These are phyloP conservation scores for Conoideocrella luteorostrata DNA, from an alignment of 2,329 filamentous ascomycete species.

Conservation along the genomic window DNA sequence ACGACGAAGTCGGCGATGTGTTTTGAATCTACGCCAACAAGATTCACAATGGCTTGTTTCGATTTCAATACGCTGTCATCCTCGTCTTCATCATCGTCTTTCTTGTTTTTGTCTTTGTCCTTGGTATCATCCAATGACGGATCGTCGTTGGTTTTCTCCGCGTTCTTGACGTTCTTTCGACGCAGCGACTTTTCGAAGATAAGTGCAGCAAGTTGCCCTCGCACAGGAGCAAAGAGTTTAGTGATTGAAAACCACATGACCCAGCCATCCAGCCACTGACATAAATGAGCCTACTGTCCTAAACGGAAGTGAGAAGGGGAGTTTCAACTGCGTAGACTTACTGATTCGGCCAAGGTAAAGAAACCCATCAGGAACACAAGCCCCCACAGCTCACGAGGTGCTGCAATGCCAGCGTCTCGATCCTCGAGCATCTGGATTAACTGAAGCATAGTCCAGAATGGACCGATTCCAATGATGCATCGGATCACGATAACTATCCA, in stretches of 20 bases:
- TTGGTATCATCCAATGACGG: conserved; percentile 18
- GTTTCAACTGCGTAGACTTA: too few species aligned
- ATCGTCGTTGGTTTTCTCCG: conserved; percentile 38
- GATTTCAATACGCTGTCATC: conserved; percentile 44
- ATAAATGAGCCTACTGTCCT: too few species aligned
- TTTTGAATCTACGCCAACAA: conserved; percentile 69
- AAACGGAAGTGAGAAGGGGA: too few species aligned
- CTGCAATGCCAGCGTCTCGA: conserved; percentile 36
- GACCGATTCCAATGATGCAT: conserved; percentile 58
- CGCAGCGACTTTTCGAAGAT: conserved; percentile 73
- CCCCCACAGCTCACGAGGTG: conserved; percentile 53
- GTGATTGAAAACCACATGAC: conserved; percentile 61
- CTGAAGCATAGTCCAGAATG: conserved; percentile 62
- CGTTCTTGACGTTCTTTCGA: conserved; percentile 68
- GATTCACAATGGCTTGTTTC: conserved; percentile 67
- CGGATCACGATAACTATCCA: conserved; percentile 48
- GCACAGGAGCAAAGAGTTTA: conserved; percentile 58
- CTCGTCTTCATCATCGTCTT: conserved; percentile 43
- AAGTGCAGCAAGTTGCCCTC: conserved; percentile 62
- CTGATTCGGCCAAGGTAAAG: conserved; percentile 48
- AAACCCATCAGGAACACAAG: conserved; percentile 61
- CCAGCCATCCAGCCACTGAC: conserved; percentile 55
- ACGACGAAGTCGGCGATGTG: conserved; percentile 63
- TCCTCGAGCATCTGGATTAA: conserved; percentile 60
- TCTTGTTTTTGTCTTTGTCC: conserved; percentile 25